These are phyloP conservation scores for Kodamaea anthophila DNA, from an alignment of 1,139 yeast genomes.

Conservation along the genomic window DNA sequence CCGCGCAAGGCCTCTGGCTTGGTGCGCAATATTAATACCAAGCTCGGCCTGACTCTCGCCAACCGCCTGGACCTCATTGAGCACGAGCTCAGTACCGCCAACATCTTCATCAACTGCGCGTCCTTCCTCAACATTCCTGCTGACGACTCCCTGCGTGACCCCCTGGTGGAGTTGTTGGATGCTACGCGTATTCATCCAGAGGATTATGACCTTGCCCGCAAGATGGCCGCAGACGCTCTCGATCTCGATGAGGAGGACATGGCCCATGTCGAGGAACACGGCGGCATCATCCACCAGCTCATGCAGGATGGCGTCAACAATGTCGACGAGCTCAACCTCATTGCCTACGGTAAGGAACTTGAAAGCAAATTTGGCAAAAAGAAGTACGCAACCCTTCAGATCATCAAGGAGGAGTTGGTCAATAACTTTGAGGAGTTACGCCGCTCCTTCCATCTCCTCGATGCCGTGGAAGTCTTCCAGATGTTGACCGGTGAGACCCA, in stretches of 20 bases:
- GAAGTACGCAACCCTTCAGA: slow-evolving; percentile 76
- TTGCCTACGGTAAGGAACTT: slow-evolving; percentile 90
- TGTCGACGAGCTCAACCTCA: slow-evolving; percentile 80
- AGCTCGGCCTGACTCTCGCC: slow-evolving; percentile 57
- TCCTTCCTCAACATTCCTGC: slow-evolving; percentile 82
- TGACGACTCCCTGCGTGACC: slow-evolving; percentile 49
- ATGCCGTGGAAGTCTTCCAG: slow-evolving; percentile 70
- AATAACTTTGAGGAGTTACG: slow-evolving; percentile 85
- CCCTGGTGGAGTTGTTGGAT: slow-evolving; percentile 74
- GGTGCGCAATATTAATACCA: slow-evolving; percentile 71
- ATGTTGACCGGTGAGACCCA: slow-evolving; percentile 85
- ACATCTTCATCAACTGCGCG: slow-evolving; percentile 85
- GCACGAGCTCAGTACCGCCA: slow-evolving; percentile 70
- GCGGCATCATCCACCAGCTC: slow-evolving; percentile 80
- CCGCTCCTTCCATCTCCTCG: slow-evolving; percentile 61
- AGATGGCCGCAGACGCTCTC: slow-evolving; percentile 96
- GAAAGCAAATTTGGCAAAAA: slow-evolving; percentile 70
- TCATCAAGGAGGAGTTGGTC: slow-evolving; percentile 84
- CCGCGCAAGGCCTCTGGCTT: slow-evolving; percentile 91
- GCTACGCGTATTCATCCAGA: slow-evolving; percentile 97
- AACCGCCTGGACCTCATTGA: slow-evolving; percentile 77
- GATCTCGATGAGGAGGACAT: slow-evolving; percentile 94
- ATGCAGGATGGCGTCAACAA: slow-evolving; percentile 80
- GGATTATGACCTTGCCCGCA: slow-evolving; percentile 90
- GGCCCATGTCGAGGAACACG: slow-evolving; percentile 67